phyloP scores from a whole-genome alignment of 129 eudicot species.

The Arctium lappa region DNA sequence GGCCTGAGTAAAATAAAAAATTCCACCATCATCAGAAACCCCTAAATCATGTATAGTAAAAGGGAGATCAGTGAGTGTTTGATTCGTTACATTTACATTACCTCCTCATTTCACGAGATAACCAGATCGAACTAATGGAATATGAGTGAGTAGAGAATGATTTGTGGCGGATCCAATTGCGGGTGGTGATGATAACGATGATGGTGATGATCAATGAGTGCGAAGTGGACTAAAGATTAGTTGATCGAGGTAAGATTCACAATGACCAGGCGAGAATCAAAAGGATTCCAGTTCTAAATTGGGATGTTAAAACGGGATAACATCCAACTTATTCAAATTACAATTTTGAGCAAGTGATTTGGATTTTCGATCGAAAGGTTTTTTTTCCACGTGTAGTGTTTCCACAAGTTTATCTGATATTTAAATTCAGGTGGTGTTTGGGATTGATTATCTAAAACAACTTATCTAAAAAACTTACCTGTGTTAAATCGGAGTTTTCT shows the following conservation, averaged over 20 bases:
- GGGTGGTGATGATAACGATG: not conserved
- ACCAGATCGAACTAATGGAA: not conserved
- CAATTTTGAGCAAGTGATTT: not conserved
- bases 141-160: not conserved
- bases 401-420: too few relatives aligned
- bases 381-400: too few relatives aligned
- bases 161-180: constrained; percentile 13
- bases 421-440: too few relatives aligned
- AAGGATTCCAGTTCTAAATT: not conserved
- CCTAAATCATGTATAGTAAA: not conserved
- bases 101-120: constrained; percentile 35
- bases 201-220: not conserved
- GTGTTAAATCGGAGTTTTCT: too few relatives aligned
- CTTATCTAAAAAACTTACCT: too few relatives aligned
- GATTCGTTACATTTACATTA: not conserved
- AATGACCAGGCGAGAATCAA: not conserved
- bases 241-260: constrained; percentile 3
- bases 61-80: not conserved
- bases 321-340: too few relatives aligned
- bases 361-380: too few relatives aligned
- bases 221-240: not conserved
- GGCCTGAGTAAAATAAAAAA: constrained; percentile 26
- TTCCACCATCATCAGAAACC: not conserved
- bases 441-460: too few relatives aligned
- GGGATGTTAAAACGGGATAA: not conserved